Evolutionary conservation across 2,329 filamentous ascomycete genomes (phyloP).

Genomic region (Apiospora arundinis): DNA sequence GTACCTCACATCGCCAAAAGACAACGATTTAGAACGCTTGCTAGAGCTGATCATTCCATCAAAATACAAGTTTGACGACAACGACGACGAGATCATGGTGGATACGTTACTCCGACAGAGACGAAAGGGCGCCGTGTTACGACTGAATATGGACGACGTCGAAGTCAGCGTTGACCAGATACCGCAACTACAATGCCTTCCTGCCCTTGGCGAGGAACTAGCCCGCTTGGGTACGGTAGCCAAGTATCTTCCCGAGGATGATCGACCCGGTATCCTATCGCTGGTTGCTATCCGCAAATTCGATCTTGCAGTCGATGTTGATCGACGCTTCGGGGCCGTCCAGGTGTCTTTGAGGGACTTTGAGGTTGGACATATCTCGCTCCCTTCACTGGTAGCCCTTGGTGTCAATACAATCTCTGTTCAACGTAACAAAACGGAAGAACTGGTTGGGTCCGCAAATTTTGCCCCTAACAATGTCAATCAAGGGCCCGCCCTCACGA

Average conservation of each 20-base stretch:
- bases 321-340: slow-evolving; percentile 71
- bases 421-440: slow-evolving; percentile 70
- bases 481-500: slow-evolving; percentile 72
- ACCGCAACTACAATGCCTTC: slow-evolving; percentile 70
- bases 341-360: slow-evolving; percentile 65
- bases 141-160: slow-evolving; percentile 69
- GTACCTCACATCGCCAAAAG: slow-evolving; percentile 74
- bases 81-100: slow-evolving; percentile 91
- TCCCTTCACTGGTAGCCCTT: slow-evolving; percentile 84
- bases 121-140: slow-evolving; percentile 82
- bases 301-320: slow-evolving; percentile 67
- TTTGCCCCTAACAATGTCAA: slow-evolving; percentile 36
- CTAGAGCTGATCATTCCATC: slow-evolving; percentile 89
- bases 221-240: slow-evolving; percentile 84
- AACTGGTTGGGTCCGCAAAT: slow-evolving; percentile 67
- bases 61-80: slow-evolving; percentile 83
- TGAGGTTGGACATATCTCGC: slow-evolving; percentile 80
- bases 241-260: slow-evolving; percentile 95
- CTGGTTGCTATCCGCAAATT: slow-evolving; percentile 71
- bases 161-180: slow-evolving; percentile 68
- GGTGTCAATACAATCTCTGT: slow-evolving; percentile 70
- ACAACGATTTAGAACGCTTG: slow-evolving; percentile 81
- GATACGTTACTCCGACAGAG: slow-evolving; percentile 89
- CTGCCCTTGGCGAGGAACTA: slow-evolving; percentile 78
- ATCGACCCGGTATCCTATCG: slow-evolving; percentile 85